Evolutionary conservation across 1,284 basidiomycete genomes (phyloP).

Genomic region (Heterobasidion annosum): DNA sequence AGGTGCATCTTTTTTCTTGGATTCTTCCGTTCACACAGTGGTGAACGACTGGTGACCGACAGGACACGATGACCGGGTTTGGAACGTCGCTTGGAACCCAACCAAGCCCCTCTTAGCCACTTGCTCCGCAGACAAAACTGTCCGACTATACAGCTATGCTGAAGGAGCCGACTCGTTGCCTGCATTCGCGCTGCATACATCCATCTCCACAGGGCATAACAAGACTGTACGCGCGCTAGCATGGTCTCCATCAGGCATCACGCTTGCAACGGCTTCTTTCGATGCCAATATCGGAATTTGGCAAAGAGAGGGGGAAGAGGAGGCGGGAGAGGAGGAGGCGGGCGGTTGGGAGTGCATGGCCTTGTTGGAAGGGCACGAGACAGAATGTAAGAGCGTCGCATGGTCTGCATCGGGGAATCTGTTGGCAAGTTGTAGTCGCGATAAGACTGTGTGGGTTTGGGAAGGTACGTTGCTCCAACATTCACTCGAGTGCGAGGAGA

Average conservation of each 20-base stretch:
- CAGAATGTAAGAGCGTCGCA: slow-evolving; percentile 92
- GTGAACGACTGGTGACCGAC: neutral
- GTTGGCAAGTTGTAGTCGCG: slow-evolving; percentile 88
- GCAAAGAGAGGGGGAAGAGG: slow-evolving; percentile 54
- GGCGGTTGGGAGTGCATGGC: slow-evolving; percentile 75
- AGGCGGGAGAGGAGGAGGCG: slow-evolving; percentile 20
- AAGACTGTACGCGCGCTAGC: slow-evolving; percentile 87
- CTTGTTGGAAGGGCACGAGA: slow-evolving; percentile 92
- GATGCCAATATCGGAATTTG: slow-evolving; percentile 91
- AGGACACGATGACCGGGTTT: slow-evolving; percentile 84
- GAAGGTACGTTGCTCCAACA: slow-evolving; percentile 54
- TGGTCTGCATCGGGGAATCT: slow-evolving; percentile 78
- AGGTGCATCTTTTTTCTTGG: neutral
- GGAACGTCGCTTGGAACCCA: slow-evolving; percentile 92
- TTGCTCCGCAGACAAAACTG: slow-evolving; percentile 91
- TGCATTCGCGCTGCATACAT: slow-evolving; percentile 49
- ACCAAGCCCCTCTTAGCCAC: slow-evolving; percentile 77
- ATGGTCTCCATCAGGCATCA: slow-evolving; percentile 85
- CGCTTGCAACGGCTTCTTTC: slow-evolving; percentile 93
- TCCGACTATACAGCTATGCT: slow-evolving; percentile 76
- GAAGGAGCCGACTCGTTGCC: slow-evolving; percentile 19
- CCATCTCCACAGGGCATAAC: slow-evolving; percentile 77
- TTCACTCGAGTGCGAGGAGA: neutral
- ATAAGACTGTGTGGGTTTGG: slow-evolving; percentile 99
- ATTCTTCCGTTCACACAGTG: neutral